Percentiles rank a stretch among this genome's conserved stretches.
phyloP scores from a whole-genome alignment of 2,329 filamentous ascomycete species.

The Allantophomopsis lycopodina region DNA sequence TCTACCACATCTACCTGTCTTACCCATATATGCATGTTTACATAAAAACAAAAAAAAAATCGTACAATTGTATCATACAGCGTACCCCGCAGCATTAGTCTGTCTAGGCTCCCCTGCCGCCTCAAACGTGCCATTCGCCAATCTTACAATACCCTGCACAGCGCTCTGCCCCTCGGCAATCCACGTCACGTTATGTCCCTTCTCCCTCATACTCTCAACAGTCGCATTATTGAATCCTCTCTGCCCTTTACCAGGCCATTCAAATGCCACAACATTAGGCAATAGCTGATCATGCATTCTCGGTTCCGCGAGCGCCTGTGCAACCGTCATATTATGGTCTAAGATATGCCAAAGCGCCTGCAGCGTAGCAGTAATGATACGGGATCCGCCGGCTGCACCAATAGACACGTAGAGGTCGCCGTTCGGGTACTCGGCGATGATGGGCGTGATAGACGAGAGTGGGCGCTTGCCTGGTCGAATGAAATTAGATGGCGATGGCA shows the following conservation, averaged over 20 bases:
- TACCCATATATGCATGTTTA: no score
- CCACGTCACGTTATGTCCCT: constrained; percentile 63
- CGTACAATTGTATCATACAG: no score
- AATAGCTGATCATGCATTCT: constrained; percentile 73
- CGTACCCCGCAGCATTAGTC: constrained; percentile 52
- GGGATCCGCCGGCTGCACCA: constrained; percentile 67
- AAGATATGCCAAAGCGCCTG: constrained; percentile 63
- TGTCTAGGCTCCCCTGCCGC: constrained; percentile 67
- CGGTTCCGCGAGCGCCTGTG: constrained; percentile 48
- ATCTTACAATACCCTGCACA: constrained; percentile 53
- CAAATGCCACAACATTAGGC: constrained; percentile 55
- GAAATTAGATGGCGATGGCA: constrained; percentile 68
- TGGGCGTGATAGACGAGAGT: constrained; percentile 67
- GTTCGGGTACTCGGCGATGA: constrained; percentile 58
- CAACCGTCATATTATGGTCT: constrained; percentile 44
- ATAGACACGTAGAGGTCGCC: constrained; percentile 53
- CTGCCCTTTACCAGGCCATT: constrained; percentile 28
- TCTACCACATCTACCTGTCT: no score
- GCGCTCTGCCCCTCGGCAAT: constrained; percentile 48
- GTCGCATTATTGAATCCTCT: constrained; percentile 47
- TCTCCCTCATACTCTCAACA: constrained; percentile 43
- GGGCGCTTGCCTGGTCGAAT: constrained; percentile 71
- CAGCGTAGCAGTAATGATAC: constrained; percentile 70
- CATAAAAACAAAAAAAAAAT: no score
- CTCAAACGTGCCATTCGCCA: constrained; percentile 58